Evolutionary conservation across 2,329 filamentous ascomycete species (phyloP).

Genomic region (Claviceps pazoutovae): DNA sequence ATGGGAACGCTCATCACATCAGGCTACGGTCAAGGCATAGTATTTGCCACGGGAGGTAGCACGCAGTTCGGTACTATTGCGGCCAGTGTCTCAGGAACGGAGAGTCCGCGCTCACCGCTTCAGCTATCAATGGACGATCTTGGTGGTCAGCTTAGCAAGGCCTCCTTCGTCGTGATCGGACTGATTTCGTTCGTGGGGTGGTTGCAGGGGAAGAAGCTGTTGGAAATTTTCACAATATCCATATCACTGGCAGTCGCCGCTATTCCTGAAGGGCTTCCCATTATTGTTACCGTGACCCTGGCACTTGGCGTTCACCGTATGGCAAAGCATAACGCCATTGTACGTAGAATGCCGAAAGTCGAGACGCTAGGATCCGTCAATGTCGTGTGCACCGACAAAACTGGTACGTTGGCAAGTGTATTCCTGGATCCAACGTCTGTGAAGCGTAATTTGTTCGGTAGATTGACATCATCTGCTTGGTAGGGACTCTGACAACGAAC

Average conservation of each 20-base stretch:
- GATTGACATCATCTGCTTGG: neutral
- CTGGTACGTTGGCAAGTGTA: conserved; percentile 35
- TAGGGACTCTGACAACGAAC: conserved; percentile 84
- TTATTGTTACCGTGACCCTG: conserved; percentile 94
- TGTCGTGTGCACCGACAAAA: conserved; percentile 98
- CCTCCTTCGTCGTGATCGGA: conserved; percentile 87
- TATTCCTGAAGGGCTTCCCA: conserved; percentile 89
- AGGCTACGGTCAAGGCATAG: conserved; percentile 86
- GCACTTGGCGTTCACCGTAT: conserved; percentile 91
- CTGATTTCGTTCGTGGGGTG: conserved; percentile 86
- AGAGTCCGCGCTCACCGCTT: conserved; percentile 84
- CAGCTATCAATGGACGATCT: conserved; percentile 97
- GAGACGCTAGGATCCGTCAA: conserved; percentile 98
- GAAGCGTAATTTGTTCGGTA: neutral
- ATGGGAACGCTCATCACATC: conserved; percentile 96
- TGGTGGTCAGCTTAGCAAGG: conserved; percentile 89
- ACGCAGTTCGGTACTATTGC: conserved; percentile 97
- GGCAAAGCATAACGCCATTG: conserved; percentile 90
- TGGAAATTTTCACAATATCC: conserved; percentile 96
- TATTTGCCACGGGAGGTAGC: conserved; percentile 87
- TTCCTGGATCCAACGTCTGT: neutral
- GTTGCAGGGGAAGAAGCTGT: conserved; percentile 72
- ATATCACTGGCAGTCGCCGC: conserved; percentile 93
- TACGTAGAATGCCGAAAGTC: conserved; percentile 88
- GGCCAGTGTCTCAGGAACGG: conserved; percentile 83